Percentiles rank a stretch among this genome's conserved stretches.
These are phyloP conservation scores for Neurospora africana DNA, from an alignment of 495 filamentous ascomycete species.

Conservation along the genomic window DNA sequence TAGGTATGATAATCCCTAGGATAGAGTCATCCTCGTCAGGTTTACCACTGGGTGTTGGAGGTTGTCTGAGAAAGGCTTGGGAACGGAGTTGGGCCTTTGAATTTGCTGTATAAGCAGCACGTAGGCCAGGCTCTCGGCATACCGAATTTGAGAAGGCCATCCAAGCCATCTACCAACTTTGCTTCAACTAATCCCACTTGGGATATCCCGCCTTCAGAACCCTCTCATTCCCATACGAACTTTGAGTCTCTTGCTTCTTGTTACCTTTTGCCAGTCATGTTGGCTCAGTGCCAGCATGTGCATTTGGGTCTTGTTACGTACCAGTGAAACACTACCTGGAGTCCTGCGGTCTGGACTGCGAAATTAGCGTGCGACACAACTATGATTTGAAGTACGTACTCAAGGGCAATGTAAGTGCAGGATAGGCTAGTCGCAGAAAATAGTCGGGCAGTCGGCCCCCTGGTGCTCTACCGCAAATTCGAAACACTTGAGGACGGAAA, in stretches of 20 bases:
- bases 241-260: background rate
- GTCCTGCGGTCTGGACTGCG: background rate
- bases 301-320: background rate
- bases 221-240: background rate
- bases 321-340: background rate
- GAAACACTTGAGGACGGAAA: background rate
- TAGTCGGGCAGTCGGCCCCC: background rate
- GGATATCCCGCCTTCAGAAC: background rate
- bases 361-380: background rate
- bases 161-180: background rate
- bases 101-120: background rate
- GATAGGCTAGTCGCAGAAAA: background rate
- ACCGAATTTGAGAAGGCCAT: background rate
- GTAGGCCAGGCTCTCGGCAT: background rate
- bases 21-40: background rate
- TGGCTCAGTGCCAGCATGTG: background rate
- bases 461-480: background rate
- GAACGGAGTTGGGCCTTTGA: background rate
- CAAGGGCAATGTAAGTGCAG: background rate
- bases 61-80: background rate
- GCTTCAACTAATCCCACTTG: background rate
- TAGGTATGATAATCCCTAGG: background rate
- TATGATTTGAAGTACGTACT: background rate
- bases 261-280: background rate
- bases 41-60: background rate